phyloP scores from a whole-genome alignment of 1,139 yeast species.

The Geotrichum bryndzae region DNA sequence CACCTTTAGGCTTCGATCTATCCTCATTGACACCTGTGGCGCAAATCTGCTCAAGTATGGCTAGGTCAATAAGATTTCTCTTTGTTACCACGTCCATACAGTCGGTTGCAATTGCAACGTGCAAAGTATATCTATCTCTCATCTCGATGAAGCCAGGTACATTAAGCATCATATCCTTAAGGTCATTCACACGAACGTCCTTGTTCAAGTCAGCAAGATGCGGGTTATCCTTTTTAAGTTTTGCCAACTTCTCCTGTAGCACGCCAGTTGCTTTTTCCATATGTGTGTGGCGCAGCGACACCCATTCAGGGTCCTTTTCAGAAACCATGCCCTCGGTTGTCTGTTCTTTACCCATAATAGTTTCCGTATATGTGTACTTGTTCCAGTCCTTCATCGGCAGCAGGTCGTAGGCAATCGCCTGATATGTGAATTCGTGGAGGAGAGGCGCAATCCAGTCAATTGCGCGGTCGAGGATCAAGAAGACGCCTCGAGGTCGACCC shows the following conservation, averaged over 20 bases:
- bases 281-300: constrained; percentile 64
- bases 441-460: constrained; percentile 80
- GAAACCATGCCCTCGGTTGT: constrained; percentile 44
- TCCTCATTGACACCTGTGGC: constrained; percentile 70
- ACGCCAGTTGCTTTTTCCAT: constrained; percentile 69
- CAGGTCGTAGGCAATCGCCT: constrained; percentile 84
- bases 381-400: constrained; percentile 43
- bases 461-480: constrained; percentile 75
- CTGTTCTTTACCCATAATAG: constrained; percentile 49
- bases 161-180: constrained; percentile 40
- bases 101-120: constrained; percentile 38
- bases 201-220: constrained; percentile 33
- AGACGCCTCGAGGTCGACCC: constrained; percentile 60
- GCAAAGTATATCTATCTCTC: constrained; percentile 36
- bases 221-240: constrained; percentile 68
- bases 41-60: constrained; percentile 51
- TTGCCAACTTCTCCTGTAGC: constrained; percentile 55
- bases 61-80: constrained; percentile 31
- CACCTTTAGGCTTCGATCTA: constrained; percentile 52
- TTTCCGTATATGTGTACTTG: constrained; percentile 53
- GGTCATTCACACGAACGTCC: constrained; percentile 35
- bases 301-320: constrained; percentile 75
- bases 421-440: constrained; percentile 87
- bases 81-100: constrained; percentile 36
- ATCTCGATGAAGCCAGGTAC: constrained; percentile 39